Evolutionary conservation across 1,284 basidiomycete genomes (phyloP).

Genomic region (Apiotrichum akiyoshidainum): DNA sequence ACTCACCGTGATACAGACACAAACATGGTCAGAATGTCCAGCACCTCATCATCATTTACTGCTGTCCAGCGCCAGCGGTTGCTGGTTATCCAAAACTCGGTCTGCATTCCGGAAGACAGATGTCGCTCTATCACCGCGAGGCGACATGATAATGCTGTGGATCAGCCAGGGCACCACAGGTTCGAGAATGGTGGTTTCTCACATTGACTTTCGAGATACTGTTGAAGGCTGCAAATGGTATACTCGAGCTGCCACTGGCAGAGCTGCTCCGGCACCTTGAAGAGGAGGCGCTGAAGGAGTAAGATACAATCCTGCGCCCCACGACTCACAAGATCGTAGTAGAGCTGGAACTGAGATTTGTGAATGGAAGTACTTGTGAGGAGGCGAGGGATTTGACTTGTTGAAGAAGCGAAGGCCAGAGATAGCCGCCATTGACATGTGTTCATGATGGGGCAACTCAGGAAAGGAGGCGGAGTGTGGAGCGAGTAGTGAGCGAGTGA

Average conservation of each 20-base stretch:
- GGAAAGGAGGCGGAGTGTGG: too few species aligned
- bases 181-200: neutral
- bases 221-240: conserved; percentile 1
- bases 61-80: neutral
- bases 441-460: too few species aligned
- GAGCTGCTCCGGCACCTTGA: neutral
- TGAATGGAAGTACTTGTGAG: too few species aligned
- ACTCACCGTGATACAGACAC: neutral
- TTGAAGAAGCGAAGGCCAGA: too few species aligned
- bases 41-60: neutral
- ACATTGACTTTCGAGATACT: neutral
- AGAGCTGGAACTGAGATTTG: too few species aligned
- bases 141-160: neutral
- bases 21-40: neutral
- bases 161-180: neutral
- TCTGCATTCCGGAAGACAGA: neutral
- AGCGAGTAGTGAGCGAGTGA: too few species aligned
- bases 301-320: too few species aligned
- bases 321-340: too few species aligned
- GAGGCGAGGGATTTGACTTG: too few species aligned
- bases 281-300: neutral
- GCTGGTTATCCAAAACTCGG: conserved; percentile 4
- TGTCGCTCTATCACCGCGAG: neutral
- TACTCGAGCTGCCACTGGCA: conserved; percentile 2
- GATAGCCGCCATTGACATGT: too few species aligned